Evolutionary conservation across 306 rosid genomes (phyloP).

Genomic region (Cucurbita pepo): DNA sequence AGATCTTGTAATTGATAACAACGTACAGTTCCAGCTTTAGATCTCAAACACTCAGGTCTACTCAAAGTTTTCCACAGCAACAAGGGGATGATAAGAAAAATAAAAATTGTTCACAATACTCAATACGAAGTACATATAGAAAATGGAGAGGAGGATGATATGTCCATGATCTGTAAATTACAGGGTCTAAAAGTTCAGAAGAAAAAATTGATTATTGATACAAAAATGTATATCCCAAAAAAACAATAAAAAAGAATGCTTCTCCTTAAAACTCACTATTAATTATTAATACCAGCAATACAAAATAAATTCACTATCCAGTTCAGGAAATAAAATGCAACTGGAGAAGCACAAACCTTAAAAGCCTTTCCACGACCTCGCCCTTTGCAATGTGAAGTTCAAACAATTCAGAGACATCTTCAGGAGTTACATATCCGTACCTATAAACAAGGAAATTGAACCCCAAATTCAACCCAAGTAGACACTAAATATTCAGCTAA

Average conservation of each 20-base stretch:
- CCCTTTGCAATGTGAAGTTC: constrained; percentile 64
- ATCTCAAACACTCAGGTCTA: background rate
- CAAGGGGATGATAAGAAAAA: background rate
- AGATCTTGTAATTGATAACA: background rate
- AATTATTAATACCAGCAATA: background rate
- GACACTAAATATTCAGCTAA: background rate
- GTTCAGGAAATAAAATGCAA: background rate
- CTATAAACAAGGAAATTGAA: constrained; percentile 19
- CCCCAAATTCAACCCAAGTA: background rate
- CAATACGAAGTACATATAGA: background rate
- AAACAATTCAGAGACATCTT: constrained; percentile 66
- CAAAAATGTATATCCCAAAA: background rate
- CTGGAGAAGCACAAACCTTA: constrained; percentile 41
- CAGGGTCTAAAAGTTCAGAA: background rate
- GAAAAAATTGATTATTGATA: background rate
- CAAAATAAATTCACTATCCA: background rate
- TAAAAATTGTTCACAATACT: background rate
- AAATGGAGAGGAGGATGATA: background rate
- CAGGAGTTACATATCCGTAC: constrained; percentile 93
- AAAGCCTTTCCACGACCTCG: constrained; percentile 45
- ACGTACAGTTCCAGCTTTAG: background rate
- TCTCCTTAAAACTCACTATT: background rate
- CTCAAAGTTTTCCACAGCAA: background rate
- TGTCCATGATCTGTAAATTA: background rate
- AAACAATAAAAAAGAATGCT: background rate